Percentiles rank a stretch among this genome's conserved stretches.
Evolutionary conservation across 345 rosid species (phyloP).

Genomic region (Gossypium raimondii): DNA sequence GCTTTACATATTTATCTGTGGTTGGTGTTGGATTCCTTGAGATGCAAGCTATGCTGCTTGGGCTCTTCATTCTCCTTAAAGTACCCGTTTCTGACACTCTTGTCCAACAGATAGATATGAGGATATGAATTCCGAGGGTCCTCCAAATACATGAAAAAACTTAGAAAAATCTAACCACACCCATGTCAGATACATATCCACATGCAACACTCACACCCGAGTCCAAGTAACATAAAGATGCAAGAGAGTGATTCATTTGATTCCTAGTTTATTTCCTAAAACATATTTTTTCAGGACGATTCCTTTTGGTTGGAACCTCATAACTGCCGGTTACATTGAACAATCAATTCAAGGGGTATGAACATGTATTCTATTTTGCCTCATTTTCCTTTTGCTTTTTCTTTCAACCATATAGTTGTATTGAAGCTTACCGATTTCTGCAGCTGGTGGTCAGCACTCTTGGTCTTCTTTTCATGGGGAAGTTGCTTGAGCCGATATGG

Average conservation of each 20-base stretch:
- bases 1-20: background rate
- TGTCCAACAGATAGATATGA: no score
- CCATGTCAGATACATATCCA: no score
- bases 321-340: slow-evolving; percentile 92
- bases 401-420: slow-evolving; percentile 2
- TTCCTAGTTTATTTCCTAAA: background rate
- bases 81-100: no score
- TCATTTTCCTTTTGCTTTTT: background rate
- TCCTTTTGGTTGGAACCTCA: slow-evolving; percentile 94
- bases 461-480: slow-evolving; percentile 86
- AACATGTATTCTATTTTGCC: slow-evolving; percentile 9
- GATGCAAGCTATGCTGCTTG: no score
- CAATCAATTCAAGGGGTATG: slow-evolving; percentile 79
- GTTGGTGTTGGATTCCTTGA: background rate
- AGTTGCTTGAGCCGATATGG: slow-evolving; percentile 92
- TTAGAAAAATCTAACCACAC: no score
- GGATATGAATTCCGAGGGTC: no score
- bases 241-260: background rate
- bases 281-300: slow-evolving; percentile 61
- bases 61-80: no score
- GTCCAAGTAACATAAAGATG: background rate
- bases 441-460: slow-evolving; percentile 64
- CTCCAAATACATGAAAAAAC: no score
- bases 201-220: no score
- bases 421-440: slow-evolving; percentile 16